Base-by-base conservation (phyloP, 306 rosid species). In the Corylus avellana region DNA sequence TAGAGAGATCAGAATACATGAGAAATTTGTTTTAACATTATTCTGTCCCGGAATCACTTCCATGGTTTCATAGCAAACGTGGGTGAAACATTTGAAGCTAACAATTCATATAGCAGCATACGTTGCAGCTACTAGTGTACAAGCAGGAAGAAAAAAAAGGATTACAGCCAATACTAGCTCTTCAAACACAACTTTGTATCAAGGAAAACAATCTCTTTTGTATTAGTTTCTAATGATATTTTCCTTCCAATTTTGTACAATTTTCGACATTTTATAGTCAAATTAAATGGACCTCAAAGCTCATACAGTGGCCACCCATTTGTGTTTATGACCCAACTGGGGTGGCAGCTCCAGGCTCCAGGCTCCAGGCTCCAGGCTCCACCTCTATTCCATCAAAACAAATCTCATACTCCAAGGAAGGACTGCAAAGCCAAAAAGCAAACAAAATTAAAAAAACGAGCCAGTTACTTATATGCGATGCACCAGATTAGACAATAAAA, bases 321-420 rank as follows among this genome's bases (percentile, higher is more conserved):
- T 51, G 70, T 62, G 66, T 77, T 82, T 73, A 39, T 64, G 80
- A 83, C 77, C 84, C 80, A 75, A 79, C 78, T 74, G 87, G 87
- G 79, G 72, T 71, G 25, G 25, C 25, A 22, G 25, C 25, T 22
- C 25, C 25, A 22, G 25, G 79, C 37, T 58, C 77, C 81, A 64
- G 25, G 79, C 37, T 58, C 77, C 81, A 64, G 8, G 84, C 79
- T 58, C 77, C 81, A 64, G 12, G 84, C 79, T 58, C 77, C 81
- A 64, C 80, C 80, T 63, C 75, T 78, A 72, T 77, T 77, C 50
- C 32, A 39, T 81, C 75, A 81, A 78, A 50, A 78, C 73, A 58
- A 77, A 46, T 68, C 42, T 86, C 92, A 87, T 56, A 91, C 81
- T 72, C 92, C 91, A 81, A 84, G 87, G 92, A 92, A 88, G 73